Evolutionary conservation across 164 flowering plant species (phyloP).

Genomic region (Platanus orientalis): DNA sequence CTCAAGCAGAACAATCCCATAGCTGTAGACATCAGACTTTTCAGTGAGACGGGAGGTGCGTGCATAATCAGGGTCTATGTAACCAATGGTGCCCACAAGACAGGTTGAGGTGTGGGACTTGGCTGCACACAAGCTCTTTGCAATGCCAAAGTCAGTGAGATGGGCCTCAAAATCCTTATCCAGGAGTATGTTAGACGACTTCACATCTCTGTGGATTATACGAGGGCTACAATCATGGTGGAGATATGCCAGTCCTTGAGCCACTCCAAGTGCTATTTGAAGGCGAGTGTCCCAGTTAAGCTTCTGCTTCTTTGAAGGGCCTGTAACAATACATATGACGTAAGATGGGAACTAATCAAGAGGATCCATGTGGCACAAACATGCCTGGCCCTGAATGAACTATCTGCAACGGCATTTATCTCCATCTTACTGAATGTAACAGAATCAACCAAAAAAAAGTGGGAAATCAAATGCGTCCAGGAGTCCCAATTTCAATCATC

Average conservation of each 20-base stretch:
- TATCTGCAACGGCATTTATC: too few relatives aligned
- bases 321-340: conserved; percentile 19
- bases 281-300: conserved; percentile 90
- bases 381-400: too few relatives aligned
- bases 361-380: too few relatives aligned
- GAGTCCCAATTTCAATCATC: too few relatives aligned
- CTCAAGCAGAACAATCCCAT: conserved; percentile 88
- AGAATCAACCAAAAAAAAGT: too few relatives aligned
- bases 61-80: conserved; percentile 98
- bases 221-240: conserved; percentile 98
- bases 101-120: conserved; percentile 85
- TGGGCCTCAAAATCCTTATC: conserved; percentile 91
- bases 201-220: conserved; percentile 91
- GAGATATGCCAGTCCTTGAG: conserved; percentile 87
- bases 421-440: too few relatives aligned
- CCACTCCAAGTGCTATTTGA: conserved; percentile 78
- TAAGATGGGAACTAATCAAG: neutral
- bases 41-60: conserved; percentile 92
- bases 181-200: conserved; percentile 86
- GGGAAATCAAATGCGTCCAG: too few relatives aligned
- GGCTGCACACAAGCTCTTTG: conserved; percentile 70
- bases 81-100: conserved; percentile 95
- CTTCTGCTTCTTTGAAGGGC: conserved; percentile 70
- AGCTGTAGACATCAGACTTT: conserved; percentile 96
- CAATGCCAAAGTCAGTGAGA: conserved; percentile 96